Evolutionary conservation across 139 green algal species (phyloP).

Genomic region (Picochlorum sp.): DNA sequence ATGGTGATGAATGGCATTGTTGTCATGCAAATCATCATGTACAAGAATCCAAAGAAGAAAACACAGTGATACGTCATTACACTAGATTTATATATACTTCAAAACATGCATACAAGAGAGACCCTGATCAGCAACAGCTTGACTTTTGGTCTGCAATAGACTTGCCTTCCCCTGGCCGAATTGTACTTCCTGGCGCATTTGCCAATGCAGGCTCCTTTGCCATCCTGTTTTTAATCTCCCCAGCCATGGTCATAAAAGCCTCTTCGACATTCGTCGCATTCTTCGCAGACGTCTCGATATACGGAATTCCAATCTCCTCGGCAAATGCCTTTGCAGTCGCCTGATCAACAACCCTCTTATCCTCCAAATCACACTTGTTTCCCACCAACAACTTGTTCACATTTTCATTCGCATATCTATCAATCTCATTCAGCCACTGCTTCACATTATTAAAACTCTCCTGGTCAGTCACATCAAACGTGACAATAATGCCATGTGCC

Average conservation of each 20-base stretch:
- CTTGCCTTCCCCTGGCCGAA: slow-evolving; percentile 73
- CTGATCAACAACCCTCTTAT: slow-evolving; percentile 95
- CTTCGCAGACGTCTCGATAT: slow-evolving; percentile 98
- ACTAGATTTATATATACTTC: not conserved
- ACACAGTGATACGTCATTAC: not conserved
- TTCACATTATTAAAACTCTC: slow-evolving; percentile 99
- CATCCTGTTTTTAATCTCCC: slow-evolving; percentile 99
- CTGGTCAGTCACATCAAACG: slow-evolving; percentile 99
- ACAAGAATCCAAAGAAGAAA: not conserved
- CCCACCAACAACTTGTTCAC: slow-evolving; percentile 99
- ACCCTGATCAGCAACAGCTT: slow-evolving; percentile 65
- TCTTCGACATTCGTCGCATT: slow-evolving; percentile 97
- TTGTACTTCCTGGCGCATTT: slow-evolving; percentile 55
- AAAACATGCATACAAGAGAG: not conserved
- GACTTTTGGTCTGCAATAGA: slow-evolving; percentile 62
- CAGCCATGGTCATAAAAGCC: slow-evolving; percentile 99
- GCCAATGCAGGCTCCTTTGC: slow-evolving; percentile 68
- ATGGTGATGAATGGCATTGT: slow-evolving; percentile 23
- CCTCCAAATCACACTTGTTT: slow-evolving; percentile 96
- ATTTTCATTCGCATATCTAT: slow-evolving; percentile 98
- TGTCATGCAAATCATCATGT: slow-evolving; percentile 23
- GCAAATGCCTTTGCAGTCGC: slow-evolving; percentile 96
- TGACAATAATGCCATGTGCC: slow-evolving; percentile 97
- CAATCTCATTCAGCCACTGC: slow-evolving; percentile 99
- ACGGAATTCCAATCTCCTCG: slow-evolving; percentile 98